Evolutionary conservation across 2,329 filamentous ascomycete species (phyloP).

Genomic region (Aspergillus sp.): DNA sequence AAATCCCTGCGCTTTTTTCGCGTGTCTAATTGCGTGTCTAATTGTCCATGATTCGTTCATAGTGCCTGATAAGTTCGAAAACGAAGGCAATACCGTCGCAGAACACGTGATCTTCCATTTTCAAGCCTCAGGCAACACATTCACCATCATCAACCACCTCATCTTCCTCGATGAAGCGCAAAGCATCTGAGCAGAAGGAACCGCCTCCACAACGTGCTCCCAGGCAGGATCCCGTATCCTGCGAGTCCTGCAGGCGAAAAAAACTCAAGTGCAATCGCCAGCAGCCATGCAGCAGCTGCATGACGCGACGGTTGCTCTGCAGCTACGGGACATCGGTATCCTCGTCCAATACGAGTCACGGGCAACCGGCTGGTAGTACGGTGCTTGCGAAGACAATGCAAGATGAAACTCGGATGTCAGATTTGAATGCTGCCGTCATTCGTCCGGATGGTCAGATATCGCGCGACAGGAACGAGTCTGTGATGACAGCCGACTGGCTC

Average conservation of each 20-base stretch:
- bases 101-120: conserved; percentile 1
- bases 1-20: background rate
- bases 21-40: too few relatives aligned
- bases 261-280: conserved; percentile 51
- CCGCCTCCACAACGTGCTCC: conserved; percentile 11
- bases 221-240: conserved; percentile 35
- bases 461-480: conserved; percentile 12
- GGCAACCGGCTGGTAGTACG: background rate
- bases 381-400: background rate
- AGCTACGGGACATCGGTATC: conserved; percentile 9
- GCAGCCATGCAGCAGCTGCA: conserved; percentile 46
- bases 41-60: too few relatives aligned
- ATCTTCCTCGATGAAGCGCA: conserved; percentile 18
- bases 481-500: conserved; percentile 21
- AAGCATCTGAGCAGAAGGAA: background rate
- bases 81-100: background rate
- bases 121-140: background rate
- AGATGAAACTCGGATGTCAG: background rate
- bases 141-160: background rate
- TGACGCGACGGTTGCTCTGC: conserved; percentile 22
- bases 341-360: too few relatives aligned
- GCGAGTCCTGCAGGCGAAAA: conserved; percentile 32
- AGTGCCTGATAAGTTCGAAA: too few relatives aligned
- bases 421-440: background rate
- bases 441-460: background rate